Evolutionary conservation across 257 asterid genomes (phyloP).

Genomic region (Solanum sparsipilum): DNA sequence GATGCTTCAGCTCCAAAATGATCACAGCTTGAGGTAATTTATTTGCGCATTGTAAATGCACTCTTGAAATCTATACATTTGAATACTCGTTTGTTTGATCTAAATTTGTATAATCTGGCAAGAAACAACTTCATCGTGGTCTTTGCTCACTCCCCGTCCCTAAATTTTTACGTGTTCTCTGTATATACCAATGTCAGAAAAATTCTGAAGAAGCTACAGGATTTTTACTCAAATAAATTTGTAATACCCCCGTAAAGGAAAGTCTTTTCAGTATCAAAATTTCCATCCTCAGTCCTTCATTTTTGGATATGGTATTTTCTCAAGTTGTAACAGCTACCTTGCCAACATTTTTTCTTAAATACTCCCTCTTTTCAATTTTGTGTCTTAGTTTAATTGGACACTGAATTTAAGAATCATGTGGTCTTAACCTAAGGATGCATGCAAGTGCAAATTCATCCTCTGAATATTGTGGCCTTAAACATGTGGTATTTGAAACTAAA

Average conservation of each 20-base stretch:
- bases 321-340: neutral
- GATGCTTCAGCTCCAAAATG: conserved; percentile 20
- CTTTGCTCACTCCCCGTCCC: neutral
- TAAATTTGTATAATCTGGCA: neutral
- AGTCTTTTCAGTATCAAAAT: neutral
- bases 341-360: neutral
- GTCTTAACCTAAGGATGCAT: neutral
- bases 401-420: neutral
- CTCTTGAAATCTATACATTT: neutral
- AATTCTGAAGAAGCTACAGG: neutral
- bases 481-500: neutral
- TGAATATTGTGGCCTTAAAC: neutral
- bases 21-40: conserved; percentile 24
- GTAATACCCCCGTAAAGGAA: neutral
- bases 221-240: neutral
- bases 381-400: neutral
- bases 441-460: neutral
- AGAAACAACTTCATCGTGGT: neutral
- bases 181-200: neutral
- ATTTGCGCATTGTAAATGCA: conserved; percentile 5
- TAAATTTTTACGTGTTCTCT: neutral
- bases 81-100: neutral
- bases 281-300: neutral
- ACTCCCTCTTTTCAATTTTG: neutral
- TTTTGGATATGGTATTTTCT: neutral